phyloP scores from a whole-genome alignment of 495 filamentous ascomycete genomes.

The Talaromyces thailandensis region DNA sequence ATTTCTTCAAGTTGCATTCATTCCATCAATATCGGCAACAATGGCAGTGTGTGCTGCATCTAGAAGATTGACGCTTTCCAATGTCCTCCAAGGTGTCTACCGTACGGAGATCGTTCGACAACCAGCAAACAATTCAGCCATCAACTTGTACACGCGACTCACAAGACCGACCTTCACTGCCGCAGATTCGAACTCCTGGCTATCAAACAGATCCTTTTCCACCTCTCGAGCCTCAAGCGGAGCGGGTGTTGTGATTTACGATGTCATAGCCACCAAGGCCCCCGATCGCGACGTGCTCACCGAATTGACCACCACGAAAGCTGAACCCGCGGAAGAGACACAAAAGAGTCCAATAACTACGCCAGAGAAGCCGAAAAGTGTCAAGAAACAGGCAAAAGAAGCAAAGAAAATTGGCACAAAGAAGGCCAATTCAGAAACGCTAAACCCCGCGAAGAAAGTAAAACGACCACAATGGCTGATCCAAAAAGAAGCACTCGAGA shows the following conservation, averaged over 20 bases:
- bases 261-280: background rate
- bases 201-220: background rate
- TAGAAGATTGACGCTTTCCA: background rate
- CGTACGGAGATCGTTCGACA: background rate
- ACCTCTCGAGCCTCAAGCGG: background rate
- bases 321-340: background rate
- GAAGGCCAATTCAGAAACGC: background rate
- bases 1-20: background rate
- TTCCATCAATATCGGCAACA: background rate
- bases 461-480: slow-evolving; percentile 55
- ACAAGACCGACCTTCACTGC: background rate
- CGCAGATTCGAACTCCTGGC: background rate
- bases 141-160: background rate
- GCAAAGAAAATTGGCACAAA: background rate
- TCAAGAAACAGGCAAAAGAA: background rate
- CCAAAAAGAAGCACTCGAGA: slow-evolving; percentile 57
- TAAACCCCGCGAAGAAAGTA: slow-evolving; percentile 15
- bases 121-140: background rate
- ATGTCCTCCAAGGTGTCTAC: background rate
- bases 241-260: background rate
- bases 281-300: background rate
- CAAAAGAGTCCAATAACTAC: background rate
- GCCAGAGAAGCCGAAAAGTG: background rate
- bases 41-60: background rate
- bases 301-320: background rate